phyloP scores from a whole-genome alignment of 345 rosid species.

The Kernera saxatilis region DNA sequence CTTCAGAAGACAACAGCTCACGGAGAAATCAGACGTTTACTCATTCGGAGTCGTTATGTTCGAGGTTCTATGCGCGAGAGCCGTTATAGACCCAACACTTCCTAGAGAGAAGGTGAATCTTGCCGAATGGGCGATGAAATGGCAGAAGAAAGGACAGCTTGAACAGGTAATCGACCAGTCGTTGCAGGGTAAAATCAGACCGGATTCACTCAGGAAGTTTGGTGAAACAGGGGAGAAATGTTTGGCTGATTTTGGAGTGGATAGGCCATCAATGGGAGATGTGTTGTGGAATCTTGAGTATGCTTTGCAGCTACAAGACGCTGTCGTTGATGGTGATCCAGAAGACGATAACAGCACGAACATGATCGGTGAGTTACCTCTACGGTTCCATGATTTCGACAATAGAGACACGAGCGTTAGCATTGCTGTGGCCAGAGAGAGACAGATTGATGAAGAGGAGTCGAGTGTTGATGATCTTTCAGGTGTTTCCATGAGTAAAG shows the following conservation, averaged over 20 bases:
- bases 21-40: constrained; percentile 84
- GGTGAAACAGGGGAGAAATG: constrained; percentile 92
- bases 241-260: constrained; percentile 75
- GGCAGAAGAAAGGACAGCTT: constrained; percentile 80
- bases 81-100: constrained; percentile 83
- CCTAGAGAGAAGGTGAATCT: constrained; percentile 89
- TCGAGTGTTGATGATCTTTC: constrained; percentile 48
- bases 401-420: constrained; percentile 34
- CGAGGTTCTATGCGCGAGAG: constrained; percentile 92
- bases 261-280: constrained; percentile 86
- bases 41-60: constrained; percentile 90
- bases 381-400: constrained; percentile 48
- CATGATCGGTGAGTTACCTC: constrained; percentile 61
- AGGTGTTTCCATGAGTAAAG: constrained; percentile 64
- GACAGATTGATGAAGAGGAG: constrained; percentile 33
- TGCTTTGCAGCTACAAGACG: constrained; percentile 78
- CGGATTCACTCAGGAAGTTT: constrained; percentile 74
- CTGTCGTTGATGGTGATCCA: constrained; percentile 43
- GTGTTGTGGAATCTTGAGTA: constrained; percentile 91
- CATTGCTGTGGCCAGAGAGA: constrained; percentile 18
- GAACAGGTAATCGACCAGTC: constrained; percentile 68
- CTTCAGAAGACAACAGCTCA: constrained; percentile 85
- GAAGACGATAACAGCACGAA: constrained; percentile 77
- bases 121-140: constrained; percentile 93
- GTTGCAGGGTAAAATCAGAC: constrained; percentile 51